Conservation (phyloP, 2,329 filamentous ascomycete species). For the Harringtonia aguacate region DNA sequence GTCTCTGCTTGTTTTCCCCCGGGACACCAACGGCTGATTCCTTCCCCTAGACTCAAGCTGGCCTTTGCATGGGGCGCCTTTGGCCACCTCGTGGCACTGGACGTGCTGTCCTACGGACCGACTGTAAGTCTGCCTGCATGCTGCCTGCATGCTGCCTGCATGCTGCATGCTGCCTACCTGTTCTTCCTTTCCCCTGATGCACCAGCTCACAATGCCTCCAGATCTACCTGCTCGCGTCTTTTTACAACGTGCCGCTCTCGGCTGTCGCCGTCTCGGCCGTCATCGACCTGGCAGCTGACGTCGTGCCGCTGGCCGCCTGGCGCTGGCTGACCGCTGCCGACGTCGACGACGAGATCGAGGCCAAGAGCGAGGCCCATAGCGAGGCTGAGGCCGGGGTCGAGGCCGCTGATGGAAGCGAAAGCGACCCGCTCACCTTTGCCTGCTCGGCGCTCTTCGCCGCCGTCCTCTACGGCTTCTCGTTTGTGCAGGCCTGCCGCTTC, state of each 20-base stretch:
- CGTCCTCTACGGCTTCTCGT: constrained; percentile 61
- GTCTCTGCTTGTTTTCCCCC: neutral
- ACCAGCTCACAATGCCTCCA: constrained; percentile 15
- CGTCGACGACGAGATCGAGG: neutral
- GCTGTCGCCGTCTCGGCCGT: neutral
- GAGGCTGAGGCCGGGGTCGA: neutral
- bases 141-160: too few species aligned
- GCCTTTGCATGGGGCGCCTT: constrained; percentile 59
- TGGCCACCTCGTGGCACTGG: constrained; percentile 55
- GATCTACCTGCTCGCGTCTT: constrained; percentile 66
- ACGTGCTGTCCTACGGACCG: constrained; percentile 64
- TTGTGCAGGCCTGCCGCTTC: constrained; percentile 59
- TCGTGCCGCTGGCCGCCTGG: constrained; percentile 2
- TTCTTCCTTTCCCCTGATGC: neutral
- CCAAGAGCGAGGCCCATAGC: neutral
- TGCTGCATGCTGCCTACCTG: constrained; percentile 5
- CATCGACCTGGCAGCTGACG: constrained; percentile 4
- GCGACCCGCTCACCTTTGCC: constrained; percentile 16
- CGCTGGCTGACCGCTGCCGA: neutral
- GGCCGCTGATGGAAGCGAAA: neutral
- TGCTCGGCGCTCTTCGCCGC: constrained; percentile 60
- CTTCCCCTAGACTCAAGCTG: constrained; percentile 49
- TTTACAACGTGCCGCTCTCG: constrained; percentile 52
- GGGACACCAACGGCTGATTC: neutral
- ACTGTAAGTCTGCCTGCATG: constrained; percentile 48